Evolutionary conservation across 306 rosid species (phyloP), one percentile per base, ranked within the genome.

Genomic region (Luffa acutangula): DNA sequence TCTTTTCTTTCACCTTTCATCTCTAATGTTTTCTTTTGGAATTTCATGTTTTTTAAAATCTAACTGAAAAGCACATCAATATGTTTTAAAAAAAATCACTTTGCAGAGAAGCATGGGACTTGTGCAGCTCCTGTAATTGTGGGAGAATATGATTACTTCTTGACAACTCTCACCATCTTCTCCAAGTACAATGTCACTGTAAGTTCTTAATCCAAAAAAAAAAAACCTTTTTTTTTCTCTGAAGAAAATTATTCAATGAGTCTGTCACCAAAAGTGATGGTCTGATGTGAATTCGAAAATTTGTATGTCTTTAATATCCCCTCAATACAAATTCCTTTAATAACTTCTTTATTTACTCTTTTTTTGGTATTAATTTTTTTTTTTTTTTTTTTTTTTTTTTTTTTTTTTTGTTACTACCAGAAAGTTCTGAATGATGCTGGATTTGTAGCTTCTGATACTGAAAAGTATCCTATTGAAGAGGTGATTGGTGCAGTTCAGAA

Each of bases 141-240:
- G 39, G 77, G 77, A 4, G 77, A 71, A 46, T 71, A 21, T 25
- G 77, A 71, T 71, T 71, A 71, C 58, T 71, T 71, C 8, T 71
- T 71, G 58, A 71, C 77, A 20, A 13, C 57, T 3, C 39, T 71
- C 58, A 71, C 77, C 77, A 21, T 71, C 41, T 71, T 42, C 77
- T 71, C 77, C 58, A 71, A 71, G 77, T 46, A 71, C 11, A 71
- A 71, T 45, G 77, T 71, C 58, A 71, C 77, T 0, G 77, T 71
- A 71, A 13, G 77, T 2, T 25, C 31, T 25, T 25, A 25, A 0
- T 59, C 9, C 2, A 12, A 53, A 2, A 14, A 25, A 25, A 25
- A 25, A 25, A 25, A 25, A 25, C 31, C 1, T 25, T 25, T 25
- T 25, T 25, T 25, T 0, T 25, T 25, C 31, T 25, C 31, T 25